Conservation (phyloP, 2,329 filamentous ascomycete genomes). For the Colletotrichum lini region DNA sequence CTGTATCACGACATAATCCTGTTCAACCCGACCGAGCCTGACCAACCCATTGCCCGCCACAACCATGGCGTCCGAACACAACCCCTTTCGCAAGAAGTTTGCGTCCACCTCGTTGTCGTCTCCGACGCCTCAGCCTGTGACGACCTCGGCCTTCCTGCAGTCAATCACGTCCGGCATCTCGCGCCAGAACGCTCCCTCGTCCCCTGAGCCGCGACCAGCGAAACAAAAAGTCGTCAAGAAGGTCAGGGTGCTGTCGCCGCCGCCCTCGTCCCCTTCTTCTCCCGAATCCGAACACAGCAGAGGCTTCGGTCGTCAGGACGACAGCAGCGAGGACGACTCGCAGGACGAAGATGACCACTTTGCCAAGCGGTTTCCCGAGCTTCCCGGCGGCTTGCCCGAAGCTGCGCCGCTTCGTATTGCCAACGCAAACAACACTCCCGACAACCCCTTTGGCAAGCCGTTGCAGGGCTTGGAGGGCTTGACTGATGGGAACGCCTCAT, state of each 20-base stretch:
- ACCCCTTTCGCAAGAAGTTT: slow-evolving; percentile 66
- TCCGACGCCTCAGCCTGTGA: slow-evolving; percentile 45
- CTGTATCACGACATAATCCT: slow-evolving; percentile 16
- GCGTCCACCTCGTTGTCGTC: slow-evolving; percentile 37
- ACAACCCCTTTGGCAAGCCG: slow-evolving; percentile 72
- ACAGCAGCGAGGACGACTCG: slow-evolving; percentile 50
- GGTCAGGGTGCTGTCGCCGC: slow-evolving; percentile 76
- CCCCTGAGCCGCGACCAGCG: slow-evolving; percentile 36
- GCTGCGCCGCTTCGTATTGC: slow-evolving; percentile 41
- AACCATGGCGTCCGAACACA: slow-evolving; percentile 53
- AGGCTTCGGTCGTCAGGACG: slow-evolving; percentile 47
- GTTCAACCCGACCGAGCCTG: slow-evolving; percentile 12
- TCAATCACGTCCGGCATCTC: slow-evolving; percentile 48
- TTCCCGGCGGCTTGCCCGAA: slow-evolving; percentile 37
- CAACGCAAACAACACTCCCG: slow-evolving; percentile 50
- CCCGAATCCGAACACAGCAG: slow-evolving; percentile 50
- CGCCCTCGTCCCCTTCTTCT: slow-evolving; percentile 71
- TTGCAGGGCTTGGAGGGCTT: slow-evolving; percentile 63
- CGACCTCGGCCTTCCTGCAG: slow-evolving; percentile 47
- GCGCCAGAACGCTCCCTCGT: slow-evolving; percentile 43
- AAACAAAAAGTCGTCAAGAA: slow-evolving; percentile 73
- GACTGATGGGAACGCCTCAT: slow-evolving; percentile 51
- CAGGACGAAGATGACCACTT: slow-evolving; percentile 43
- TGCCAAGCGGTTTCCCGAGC: slow-evolving; percentile 40
- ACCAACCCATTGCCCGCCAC: slow-evolving; percentile 4